Base-by-base conservation (phyloP, 352 stramenopile genomes). In the Elongisporangium anandrum region DNA sequence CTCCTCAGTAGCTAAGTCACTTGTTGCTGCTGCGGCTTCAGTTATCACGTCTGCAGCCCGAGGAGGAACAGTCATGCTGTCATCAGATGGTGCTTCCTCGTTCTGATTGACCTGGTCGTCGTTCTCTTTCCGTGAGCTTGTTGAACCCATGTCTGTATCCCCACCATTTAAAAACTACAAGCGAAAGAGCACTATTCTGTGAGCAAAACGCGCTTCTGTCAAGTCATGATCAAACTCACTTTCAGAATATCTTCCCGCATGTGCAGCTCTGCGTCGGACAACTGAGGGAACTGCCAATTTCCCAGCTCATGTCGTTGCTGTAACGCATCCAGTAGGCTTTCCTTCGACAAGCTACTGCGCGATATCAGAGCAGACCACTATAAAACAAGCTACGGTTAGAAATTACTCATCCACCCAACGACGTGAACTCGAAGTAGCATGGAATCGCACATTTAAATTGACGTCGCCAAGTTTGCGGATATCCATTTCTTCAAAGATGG, bases 361-460 rank as follows among this genome's bases (percentile, higher is more conserved):
- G 74, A 74, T 48, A 88, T 84, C 19, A 87, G 52, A 12, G 69
- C 64, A 24, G 59, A 10, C 70, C 76, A 90, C 78, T 88, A 26
- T 1, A 29, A 20, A 63, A 50, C 23, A 52, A 9, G 29, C 17
- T 53, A n/a, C 19, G 13, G 24, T 47, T 26, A n/a, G 26, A 20
- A 58, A 15, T 3, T 3, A 3, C 24, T 34, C 3, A 7, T 34
- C 24, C n/a, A n/a, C 7, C 24, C 9, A 41, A 8, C 9, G 29
- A 41, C 9, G 29, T 15, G 29, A 8, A 8, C 4, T 13, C 4
- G 9, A 8, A 41, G 2, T 2, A 2, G 29, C 6, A 15, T 41
- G 2, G 29, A 41, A 41, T 72, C 76, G 51, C 29, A 88, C 78
- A 55, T 86, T 80, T 0, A 89, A 68, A 16, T 77, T 52, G 8